Percentiles rank a stretch among this genome's conserved stretches.
Evolutionary conservation across 176 grass and related monocot genomes (phyloP).

Genomic region (Hordeum vulgare): MorexV3_pseudomolecules_assembly NC_058524.1:293701444-293701943

Average conservation of each 20-base stretch:
- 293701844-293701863: slow-evolving; percentile 84
- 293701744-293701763: slow-evolving; percentile 62
- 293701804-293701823: slow-evolving; percentile 84
- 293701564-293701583: too few species aligned
- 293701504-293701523: not conserved
- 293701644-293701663: too few species aligned
- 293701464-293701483: not conserved
- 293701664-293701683: too few species aligned
- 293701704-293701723: slow-evolving; percentile 4
- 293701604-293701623: too few species aligned
- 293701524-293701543: not conserved
- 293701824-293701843: slow-evolving; percentile 95
- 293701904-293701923: slow-evolving; percentile 51
- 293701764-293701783: slow-evolving; percentile 88
- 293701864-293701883: slow-evolving; percentile 62
- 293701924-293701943: slow-evolving; percentile 47
- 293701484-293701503: not conserved
- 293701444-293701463: not conserved
- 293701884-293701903: slow-evolving; percentile 36
- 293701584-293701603: too few species aligned
- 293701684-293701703: not conserved
- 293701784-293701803: slow-evolving; percentile 84
- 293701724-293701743: not conserved
- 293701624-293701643: too few species aligned
- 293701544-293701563: too few species aligned